These are phyloP conservation scores for Dalbergia cochinchinensis DNA, from an alignment of 306 rosid genomes.

Conservation along the genomic window DNA sequence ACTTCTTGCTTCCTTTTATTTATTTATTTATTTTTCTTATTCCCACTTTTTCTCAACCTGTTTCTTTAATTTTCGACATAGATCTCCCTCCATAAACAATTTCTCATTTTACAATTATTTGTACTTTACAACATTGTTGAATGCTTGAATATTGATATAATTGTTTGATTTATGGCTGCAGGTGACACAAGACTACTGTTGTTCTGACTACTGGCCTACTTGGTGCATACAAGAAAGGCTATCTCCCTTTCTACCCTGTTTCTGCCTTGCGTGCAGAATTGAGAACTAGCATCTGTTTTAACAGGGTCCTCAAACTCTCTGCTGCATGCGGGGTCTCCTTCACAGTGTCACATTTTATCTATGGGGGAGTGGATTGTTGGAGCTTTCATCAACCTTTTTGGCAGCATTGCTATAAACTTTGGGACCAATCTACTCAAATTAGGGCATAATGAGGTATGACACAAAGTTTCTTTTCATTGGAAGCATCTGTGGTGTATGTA, in stretches of 20 bases:
- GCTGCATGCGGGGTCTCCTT: constrained; percentile 63
- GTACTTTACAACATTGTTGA: not conserved
- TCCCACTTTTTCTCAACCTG: not conserved
- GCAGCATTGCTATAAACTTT: constrained; percentile 97
- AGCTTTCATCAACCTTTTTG: constrained; percentile 93
- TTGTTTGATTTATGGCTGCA: not conserved
- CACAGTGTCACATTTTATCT: constrained; percentile 50
- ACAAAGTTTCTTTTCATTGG: not conserved
- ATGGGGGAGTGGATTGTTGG: constrained; percentile 99
- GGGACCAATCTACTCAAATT: constrained; percentile 96
- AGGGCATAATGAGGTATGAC: constrained; percentile 90
- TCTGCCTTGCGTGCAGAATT: constrained; percentile 17
- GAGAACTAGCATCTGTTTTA: constrained; percentile 34
- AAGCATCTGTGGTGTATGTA: not conserved
- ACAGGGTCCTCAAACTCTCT: constrained; percentile 36
- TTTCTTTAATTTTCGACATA: constrained; percentile 18
- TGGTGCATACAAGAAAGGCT: constrained; percentile 40
- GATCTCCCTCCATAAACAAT: constrained; percentile 19
- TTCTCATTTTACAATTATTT: constrained; percentile 1
- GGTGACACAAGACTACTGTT: constrained; percentile 36
- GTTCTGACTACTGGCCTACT: constrained; percentile 1
- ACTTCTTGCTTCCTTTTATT: not conserved
- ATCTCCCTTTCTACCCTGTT: constrained; percentile 4
- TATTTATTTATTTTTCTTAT: not conserved
- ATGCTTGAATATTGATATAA: not conserved